Conservation (phyloP, 2,329 filamentous ascomycete genomes). For the Hawksworthiomyces lignivorus region DNA sequence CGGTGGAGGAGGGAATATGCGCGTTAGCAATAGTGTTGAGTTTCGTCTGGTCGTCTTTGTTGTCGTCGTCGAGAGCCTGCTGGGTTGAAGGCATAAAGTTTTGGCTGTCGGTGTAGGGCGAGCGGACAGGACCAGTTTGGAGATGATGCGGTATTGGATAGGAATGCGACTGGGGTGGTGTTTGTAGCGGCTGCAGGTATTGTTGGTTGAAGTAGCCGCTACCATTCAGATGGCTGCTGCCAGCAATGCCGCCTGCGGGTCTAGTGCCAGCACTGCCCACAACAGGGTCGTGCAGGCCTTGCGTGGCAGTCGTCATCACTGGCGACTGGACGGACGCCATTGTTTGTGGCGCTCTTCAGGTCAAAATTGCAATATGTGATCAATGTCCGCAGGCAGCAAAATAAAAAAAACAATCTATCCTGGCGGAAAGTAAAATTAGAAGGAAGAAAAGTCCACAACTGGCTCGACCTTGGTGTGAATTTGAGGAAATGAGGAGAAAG, state of each 20-base stretch:
- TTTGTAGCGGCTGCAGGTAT: slow-evolving; percentile 17
- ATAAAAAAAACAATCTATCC: not conserved
- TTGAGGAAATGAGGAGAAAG: too few relatives aligned
- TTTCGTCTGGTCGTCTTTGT: slow-evolving; percentile 27
- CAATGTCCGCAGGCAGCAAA: not conserved
- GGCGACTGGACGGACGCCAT: not conserved
- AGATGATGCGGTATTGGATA: slow-evolving; percentile 7
- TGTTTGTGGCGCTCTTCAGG: too few relatives aligned
- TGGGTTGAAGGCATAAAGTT: slow-evolving; percentile 13
- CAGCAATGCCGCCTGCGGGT: not conserved
- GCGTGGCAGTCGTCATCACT: not conserved
- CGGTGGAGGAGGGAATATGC: slow-evolving; percentile 21
- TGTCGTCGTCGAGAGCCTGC: slow-evolving; percentile 15
- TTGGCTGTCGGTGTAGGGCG: slow-evolving; percentile 11
- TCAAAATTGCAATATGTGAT: too few relatives aligned
- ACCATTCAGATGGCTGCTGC: slow-evolving; percentile 7
- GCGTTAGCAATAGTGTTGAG: slow-evolving; percentile 31
- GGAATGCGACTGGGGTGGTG: too few relatives aligned
- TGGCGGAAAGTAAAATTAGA: too few relatives aligned
- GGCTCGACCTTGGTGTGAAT: too few relatives aligned
- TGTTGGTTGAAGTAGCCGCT: slow-evolving; percentile 23
- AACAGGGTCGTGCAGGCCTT: not conserved
- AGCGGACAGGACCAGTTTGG: slow-evolving; percentile 9
- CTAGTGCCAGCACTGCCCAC: not conserved
- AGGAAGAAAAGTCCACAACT: too few relatives aligned